Evolutionary conservation across 2,329 filamentous ascomycete genomes (phyloP), one percentile per base, ranked within the genome.

Genomic region (Beauveria sp.): DNA sequence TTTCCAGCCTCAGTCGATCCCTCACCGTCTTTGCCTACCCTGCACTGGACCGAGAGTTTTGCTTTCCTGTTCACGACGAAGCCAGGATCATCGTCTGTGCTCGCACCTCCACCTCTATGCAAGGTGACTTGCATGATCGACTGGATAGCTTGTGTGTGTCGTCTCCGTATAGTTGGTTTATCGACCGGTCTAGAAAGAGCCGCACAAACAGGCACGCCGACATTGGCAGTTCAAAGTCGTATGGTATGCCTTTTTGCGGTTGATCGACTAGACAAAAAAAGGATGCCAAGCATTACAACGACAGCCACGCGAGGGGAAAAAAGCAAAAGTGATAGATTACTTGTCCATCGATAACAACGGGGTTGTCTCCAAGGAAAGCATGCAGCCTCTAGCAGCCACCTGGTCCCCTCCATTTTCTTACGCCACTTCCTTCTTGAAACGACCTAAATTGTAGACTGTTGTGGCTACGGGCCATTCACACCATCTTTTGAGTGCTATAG

Each of bases 381-480:
- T 30, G 50, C 58, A 45, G 30, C 30, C 30, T 14, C 30, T 14
- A 34, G 12, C 30, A 5, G 30, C 57, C 54, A 57, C 22, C 34
- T 58, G 16, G 22, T 20, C 9, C 30, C 30, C 22, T 42, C 51
- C 34, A 40, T 24, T 24, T 40, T 14, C 16, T 51, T 47, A 38
- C 56, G 16, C 45, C 20, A 49, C 22, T n/a, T 28, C 45, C 45
- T 26, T 60, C 14, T 53, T 22, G 24, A 47, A 57, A 58, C 20
- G 28, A 43, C 12, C 10, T 20, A 46, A 26, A 20, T 5, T 5
- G 30, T 50, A 60, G 47, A 53, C 50, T 56, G 55, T 59, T 59
- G 61, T 59, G 55, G 55, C 61, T 58, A 55, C 55, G 56, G 61
- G n/a, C 49, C 46, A 49, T 61, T 14, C 53, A 56, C 52, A 55